Percentiles rank a stretch among this genome's conserved stretches.
Evolutionary conservation across 345 rosid genomes (phyloP).

Genomic region (Eucalyptus virginea): DNA sequence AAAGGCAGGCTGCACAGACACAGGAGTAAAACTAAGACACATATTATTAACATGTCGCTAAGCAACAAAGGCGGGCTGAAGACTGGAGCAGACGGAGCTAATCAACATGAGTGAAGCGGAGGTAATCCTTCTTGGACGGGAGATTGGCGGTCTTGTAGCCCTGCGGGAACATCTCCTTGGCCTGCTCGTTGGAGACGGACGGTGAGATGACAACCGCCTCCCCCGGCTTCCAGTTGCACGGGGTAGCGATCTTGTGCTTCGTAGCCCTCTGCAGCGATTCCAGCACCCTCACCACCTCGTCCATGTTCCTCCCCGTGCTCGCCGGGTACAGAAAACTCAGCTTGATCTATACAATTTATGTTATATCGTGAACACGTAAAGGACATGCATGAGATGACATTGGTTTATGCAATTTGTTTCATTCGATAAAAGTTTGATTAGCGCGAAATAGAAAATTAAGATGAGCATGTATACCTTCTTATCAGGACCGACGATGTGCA

Average conservation of each 20-base stretch:
- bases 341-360: slow-evolving; percentile 25
- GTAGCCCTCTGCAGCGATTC: slow-evolving; percentile 47
- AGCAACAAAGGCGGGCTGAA: neutral
- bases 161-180: slow-evolving; percentile 49
- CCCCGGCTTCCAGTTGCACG: slow-evolving; percentile 71
- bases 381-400: neutral
- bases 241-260: slow-evolving; percentile 59
- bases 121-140: slow-evolving; percentile 52
- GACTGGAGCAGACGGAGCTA: neutral
- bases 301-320: slow-evolving; percentile 65
- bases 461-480: slow-evolving; percentile 11
- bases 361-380: neutral
- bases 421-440: neutral
- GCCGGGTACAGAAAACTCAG: slow-evolving; percentile 72
- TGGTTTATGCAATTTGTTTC: neutral
- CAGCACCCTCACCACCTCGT: slow-evolving; percentile 63
- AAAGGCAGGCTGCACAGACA: neutral
- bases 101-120: slow-evolving; percentile 31
- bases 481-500: slow-evolving; percentile 66
- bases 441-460: neutral
- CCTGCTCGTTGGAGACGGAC: slow-evolving; percentile 36
- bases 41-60: neutral
- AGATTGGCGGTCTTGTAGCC: slow-evolving; percentile 50
- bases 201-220: slow-evolving; percentile 65
- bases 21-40: neutral